A percentile compares a stretch with the other conserved stretches of the same genome.
Conservation (phyloP, 495 filamentous ascomycete genomes). For the Podospora conica region DNA sequence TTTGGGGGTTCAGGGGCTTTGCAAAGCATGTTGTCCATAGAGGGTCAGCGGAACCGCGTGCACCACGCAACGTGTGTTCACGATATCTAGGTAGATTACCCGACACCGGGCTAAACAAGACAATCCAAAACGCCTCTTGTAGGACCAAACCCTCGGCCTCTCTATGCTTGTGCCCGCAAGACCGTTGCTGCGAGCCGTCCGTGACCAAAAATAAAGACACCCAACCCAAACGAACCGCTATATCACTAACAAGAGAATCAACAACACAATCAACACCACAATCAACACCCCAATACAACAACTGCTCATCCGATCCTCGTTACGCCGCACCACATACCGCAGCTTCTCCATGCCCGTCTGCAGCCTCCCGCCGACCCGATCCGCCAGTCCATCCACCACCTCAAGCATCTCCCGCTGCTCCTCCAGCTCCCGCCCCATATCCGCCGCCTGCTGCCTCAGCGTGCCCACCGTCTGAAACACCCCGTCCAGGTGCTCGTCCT, state of each 20-base stretch:
- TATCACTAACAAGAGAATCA: conserved; percentile 61
- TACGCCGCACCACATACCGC: conserved; percentile 75
- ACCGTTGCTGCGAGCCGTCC: neutral
- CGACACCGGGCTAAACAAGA: neutral
- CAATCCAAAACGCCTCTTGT: neutral
- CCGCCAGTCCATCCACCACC: conserved; percentile 71
- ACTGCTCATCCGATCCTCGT: conserved; percentile 85
- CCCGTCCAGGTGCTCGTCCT: conserved; percentile 86
- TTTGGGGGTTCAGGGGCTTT: neutral
- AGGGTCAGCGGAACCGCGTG: neutral
- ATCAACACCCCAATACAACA: conserved; percentile 89
- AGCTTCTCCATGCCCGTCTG: conserved; percentile 81
- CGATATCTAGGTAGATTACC: neutral
- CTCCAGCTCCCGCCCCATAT: conserved; percentile 92
- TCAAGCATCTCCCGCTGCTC: conserved; percentile 81
- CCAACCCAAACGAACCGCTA: conserved; percentile 20
- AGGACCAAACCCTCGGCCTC: neutral
- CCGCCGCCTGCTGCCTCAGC: conserved; percentile 78
- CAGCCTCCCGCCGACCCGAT: conserved; percentile 80
- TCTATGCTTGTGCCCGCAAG: neutral
- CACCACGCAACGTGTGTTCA: neutral
- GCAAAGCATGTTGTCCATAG: neutral
- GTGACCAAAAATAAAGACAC: neutral
- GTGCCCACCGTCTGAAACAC: conserved; percentile 92
- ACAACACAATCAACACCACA: conserved; percentile 73